Percentiles rank a stretch among this genome's conserved stretches.
phyloP scores from a whole-genome alignment of 108 stramenopile species.

The Skeletonema tropicum region DNA sequence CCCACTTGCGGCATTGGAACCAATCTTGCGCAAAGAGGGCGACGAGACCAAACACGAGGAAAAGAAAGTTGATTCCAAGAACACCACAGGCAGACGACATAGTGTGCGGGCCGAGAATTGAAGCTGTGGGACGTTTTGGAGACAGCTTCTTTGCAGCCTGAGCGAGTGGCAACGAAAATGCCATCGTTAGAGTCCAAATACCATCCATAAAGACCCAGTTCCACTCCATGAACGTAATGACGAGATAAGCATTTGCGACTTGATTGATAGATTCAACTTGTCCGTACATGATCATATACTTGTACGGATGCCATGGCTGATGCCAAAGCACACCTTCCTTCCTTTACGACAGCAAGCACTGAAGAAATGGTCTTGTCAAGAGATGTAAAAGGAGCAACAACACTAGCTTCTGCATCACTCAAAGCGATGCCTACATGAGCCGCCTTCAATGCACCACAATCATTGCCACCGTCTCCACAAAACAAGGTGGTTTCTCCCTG shows the following conservation, averaged over 20 bases:
- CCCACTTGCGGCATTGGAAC: conserved; percentile 72
- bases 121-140: conserved; percentile 66
- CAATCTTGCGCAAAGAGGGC: conserved; percentile 59
- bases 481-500: conserved; percentile 63
- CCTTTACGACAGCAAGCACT: conserved; percentile 64
- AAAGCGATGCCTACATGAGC: conserved; percentile 73
- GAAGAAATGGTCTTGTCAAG: conserved; percentile 63
- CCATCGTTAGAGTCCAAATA: conserved; percentile 61
- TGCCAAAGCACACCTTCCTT: conserved; percentile 70
- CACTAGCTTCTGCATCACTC: conserved; percentile 69
- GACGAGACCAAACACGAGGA: conserved; percentile 49
- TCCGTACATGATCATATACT: conserved; percentile 79
- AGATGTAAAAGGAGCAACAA: conserved; percentile 76
- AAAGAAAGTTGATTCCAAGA: conserved; percentile 59
- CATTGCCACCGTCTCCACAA: conserved; percentile 73
- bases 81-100: conserved; percentile 54
- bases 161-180: conserved; percentile 63
- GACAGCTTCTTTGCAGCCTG: conserved; percentile 53
- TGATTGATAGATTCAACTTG: conserved; percentile 67
- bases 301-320: conserved; percentile 65
- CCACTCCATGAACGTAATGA: conserved; percentile 64
- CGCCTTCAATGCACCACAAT: conserved; percentile 63
- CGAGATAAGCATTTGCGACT: conserved; percentile 56
- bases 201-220: conserved; percentile 62
- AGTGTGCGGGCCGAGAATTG: conserved; percentile 63